A percentile compares a stretch with the other conserved stretches of the same genome.
Conservation (phyloP, 2,329 filamentous ascomycete genomes). For the Penicillium sp. region DNA sequence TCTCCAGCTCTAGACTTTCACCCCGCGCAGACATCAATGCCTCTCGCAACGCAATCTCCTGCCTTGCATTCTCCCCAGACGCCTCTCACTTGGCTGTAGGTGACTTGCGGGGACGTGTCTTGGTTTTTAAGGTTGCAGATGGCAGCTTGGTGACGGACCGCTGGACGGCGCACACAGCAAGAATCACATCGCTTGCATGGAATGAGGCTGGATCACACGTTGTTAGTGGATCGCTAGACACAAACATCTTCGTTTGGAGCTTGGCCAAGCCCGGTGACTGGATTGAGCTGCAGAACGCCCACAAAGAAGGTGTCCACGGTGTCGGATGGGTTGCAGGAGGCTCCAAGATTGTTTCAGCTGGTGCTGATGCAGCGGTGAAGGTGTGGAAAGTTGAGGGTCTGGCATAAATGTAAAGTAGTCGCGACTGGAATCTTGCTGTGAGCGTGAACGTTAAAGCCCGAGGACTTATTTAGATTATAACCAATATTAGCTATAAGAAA, state of each 20-base stretch:
- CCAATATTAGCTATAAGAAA: background rate
- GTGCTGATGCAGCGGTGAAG: slow-evolving; percentile 88
- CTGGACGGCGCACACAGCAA: slow-evolving; percentile 70
- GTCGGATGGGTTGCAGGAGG: slow-evolving; percentile 73
- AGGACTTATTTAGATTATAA: background rate
- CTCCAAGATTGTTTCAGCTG: slow-evolving; percentile 70
- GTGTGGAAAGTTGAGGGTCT: slow-evolving; percentile 70
- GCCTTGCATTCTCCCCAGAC: slow-evolving; percentile 77
- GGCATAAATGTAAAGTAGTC: slow-evolving; percentile 23
- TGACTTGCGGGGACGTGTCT: slow-evolving; percentile 80
- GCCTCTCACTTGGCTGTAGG: slow-evolving; percentile 79
- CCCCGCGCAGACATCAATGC: slow-evolving; percentile 61
- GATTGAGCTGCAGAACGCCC: slow-evolving; percentile 80
- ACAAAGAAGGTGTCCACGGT: slow-evolving; percentile 93
- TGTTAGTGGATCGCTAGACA: slow-evolving; percentile 83
- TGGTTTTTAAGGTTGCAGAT: slow-evolving; percentile 68
- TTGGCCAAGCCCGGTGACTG: slow-evolving; percentile 77
- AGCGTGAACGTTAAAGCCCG: background rate
- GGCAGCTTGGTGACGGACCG: slow-evolving; percentile 76
- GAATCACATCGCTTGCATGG: slow-evolving; percentile 72
- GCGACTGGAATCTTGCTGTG: background rate
- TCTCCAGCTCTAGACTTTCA: slow-evolving; percentile 56
- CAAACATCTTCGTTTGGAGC: slow-evolving; percentile 91
- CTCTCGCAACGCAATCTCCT: slow-evolving; percentile 70
- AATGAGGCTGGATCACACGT: slow-evolving; percentile 73